A percentile compares a stretch with the other conserved stretches of the same genome.
Evolutionary conservation across 2,329 filamentous ascomycete species (phyloP).

Genomic region (Aspergillus calidoustus): DNA sequence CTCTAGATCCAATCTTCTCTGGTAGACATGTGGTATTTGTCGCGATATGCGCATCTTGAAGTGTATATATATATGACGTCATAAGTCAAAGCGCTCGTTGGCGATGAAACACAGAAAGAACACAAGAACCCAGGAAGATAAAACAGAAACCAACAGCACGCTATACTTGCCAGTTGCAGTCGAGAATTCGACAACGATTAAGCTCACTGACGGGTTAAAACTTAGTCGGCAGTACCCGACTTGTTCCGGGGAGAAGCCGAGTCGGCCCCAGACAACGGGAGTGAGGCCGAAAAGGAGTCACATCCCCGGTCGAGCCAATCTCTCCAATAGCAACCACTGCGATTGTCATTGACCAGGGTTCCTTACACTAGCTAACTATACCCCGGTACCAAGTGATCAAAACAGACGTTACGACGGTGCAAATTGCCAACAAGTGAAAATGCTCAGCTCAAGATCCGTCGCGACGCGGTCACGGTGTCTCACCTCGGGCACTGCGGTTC

Average conservation of each 20-base stretch:
- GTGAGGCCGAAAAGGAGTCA: slow-evolving; percentile 20
- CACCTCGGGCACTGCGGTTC: slow-evolving; percentile 11
- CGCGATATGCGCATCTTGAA: no score
- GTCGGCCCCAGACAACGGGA: slow-evolving; percentile 26
- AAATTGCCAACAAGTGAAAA: background rate
- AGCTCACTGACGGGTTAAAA: slow-evolving; percentile 12
- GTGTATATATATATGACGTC: background rate
- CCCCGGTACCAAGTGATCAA: background rate
- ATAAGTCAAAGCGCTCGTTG: background rate
- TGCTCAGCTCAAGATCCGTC: slow-evolving; percentile 28
- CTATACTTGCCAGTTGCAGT: background rate
- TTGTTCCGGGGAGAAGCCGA: slow-evolving; percentile 30
- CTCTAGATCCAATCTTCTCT: background rate
- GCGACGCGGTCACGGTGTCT: slow-evolving; percentile 28
- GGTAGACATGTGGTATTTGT: no score
- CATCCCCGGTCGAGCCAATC: background rate
- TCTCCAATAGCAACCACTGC: slow-evolving; percentile 18
- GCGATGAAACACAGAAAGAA: background rate
- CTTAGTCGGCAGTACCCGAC: slow-evolving; percentile 26
- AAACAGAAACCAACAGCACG: background rate
- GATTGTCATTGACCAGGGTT: background rate
- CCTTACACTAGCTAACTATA: background rate
- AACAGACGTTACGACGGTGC: background rate
- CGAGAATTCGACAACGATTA: background rate
- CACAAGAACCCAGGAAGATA: background rate